Percentiles rank a stretch among this genome's conserved stretches.
phyloP scores from a whole-genome alignment of 2,329 filamentous ascomycete species.

The Fusarium hostae region DNA sequence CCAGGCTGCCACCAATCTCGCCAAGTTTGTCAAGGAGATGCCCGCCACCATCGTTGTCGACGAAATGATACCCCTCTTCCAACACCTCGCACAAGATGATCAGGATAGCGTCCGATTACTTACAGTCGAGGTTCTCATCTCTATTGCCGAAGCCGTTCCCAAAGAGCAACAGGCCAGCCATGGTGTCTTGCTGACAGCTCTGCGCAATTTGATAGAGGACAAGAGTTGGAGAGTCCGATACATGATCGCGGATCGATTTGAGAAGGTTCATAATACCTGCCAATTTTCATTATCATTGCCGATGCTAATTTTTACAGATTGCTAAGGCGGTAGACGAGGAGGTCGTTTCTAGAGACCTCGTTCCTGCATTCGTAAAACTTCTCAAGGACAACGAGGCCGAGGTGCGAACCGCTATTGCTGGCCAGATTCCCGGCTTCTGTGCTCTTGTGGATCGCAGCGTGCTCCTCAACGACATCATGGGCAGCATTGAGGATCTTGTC shows the following conservation, averaged over 20 bases:
- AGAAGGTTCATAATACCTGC: conserved; percentile 71
- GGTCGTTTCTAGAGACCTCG: conserved; percentile 91
- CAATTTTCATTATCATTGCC: neutral
- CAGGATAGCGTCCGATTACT: conserved; percentile 96
- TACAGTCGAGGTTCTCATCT: conserved; percentile 95
- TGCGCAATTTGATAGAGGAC: conserved; percentile 95
- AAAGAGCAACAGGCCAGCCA: conserved; percentile 98
- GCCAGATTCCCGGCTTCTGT: conserved; percentile 98
- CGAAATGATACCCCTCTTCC: conserved; percentile 99
- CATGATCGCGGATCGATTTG: conserved; percentile 98
- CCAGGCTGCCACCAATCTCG: conserved; percentile 94
- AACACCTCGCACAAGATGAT: conserved; percentile 94
- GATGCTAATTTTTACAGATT: conserved; percentile 67
- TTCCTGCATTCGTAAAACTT: conserved; percentile 96
- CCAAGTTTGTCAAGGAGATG: conserved; percentile 99
- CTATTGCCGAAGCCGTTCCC: conserved; percentile 95
- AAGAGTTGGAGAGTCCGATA: conserved; percentile 99
- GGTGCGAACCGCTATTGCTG: conserved; percentile 94
- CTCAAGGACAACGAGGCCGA: conserved; percentile 98
- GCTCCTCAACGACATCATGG: conserved; percentile 95
- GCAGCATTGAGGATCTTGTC: conserved; percentile 93
- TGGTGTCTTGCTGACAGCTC: conserved; percentile 87
- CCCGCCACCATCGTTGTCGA: conserved; percentile 89
- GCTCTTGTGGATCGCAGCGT: conserved; percentile 85
- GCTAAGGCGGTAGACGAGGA: conserved; percentile 98